phyloP scores from a whole-genome alignment of 805 yeast genomes.

The Pichia occidentalis region DNA sequence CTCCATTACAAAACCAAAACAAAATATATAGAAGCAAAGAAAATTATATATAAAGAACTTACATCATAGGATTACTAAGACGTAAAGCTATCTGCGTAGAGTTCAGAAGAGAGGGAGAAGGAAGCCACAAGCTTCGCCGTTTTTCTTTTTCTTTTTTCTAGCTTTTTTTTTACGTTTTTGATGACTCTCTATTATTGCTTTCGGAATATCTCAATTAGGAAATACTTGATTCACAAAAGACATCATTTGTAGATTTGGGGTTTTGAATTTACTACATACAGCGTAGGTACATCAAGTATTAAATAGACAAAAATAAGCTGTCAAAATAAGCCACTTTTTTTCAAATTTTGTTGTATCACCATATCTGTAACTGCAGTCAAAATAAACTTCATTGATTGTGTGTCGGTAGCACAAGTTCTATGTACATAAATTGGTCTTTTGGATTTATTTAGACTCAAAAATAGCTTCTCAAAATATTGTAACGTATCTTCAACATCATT shows the following conservation, averaged over 20 bases:
- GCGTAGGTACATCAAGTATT: neutral
- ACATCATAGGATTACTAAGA: no score
- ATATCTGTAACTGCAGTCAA: slow-evolving; percentile 88
- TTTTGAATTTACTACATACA: neutral
- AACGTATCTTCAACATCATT: slow-evolving; percentile 61
- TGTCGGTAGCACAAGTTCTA: slow-evolving; percentile 93
- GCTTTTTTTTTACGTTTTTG: no score
- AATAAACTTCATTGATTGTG: slow-evolving; percentile 82
- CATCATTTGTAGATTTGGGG: no score
- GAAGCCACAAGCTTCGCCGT: no score
- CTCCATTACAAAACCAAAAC: slow-evolving; percentile 2
- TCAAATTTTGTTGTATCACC: slow-evolving; percentile 76
- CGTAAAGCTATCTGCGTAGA: no score
- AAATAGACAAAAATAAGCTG: neutral
- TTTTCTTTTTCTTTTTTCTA: no score
- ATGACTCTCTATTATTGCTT: no score
- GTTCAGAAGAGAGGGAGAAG: no score
- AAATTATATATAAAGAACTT: no score
- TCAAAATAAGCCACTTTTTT: slow-evolving; percentile 66
- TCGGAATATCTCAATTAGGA: neutral
- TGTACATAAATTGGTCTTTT: slow-evolving; percentile 82
- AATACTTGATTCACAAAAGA: no score
- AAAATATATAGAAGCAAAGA: no score
- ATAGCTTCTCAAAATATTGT: slow-evolving; percentile 62
- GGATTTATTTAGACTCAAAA: slow-evolving; percentile 54